Evolutionary conservation across 1,284 basidiomycete species (phyloP).

Genomic region (Neotropicomus parvogracilis): DNA sequence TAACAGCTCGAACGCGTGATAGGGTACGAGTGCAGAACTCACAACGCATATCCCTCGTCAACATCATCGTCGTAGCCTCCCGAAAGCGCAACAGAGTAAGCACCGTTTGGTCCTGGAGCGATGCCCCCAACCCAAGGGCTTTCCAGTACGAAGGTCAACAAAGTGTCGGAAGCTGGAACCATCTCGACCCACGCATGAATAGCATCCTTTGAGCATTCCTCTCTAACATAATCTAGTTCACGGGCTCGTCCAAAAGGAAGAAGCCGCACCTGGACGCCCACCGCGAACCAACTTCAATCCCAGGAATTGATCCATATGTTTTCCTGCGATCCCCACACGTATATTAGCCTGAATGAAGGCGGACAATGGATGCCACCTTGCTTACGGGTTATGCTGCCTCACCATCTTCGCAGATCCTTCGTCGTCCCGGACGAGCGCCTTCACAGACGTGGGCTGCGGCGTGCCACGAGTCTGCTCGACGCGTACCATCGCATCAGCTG

Average conservation of each 20-base stretch:
- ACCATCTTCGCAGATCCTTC: slow-evolving; percentile 38
- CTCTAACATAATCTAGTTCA: slow-evolving; percentile 31
- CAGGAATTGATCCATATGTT: slow-evolving; percentile 57
- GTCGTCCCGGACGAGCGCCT: slow-evolving; percentile 30
- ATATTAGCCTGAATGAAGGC: neutral
- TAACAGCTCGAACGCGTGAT: neutral
- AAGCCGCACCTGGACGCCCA: slow-evolving; percentile 58
- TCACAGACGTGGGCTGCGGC: slow-evolving; percentile 37
- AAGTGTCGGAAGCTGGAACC: no score
- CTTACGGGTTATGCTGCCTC: slow-evolving; percentile 64
- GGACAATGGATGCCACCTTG: neutral
- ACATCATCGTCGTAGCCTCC: slow-evolving; percentile 86
- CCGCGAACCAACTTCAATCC: slow-evolving; percentile 72
- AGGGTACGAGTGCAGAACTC: slow-evolving; percentile 33
- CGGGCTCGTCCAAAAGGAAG: neutral
- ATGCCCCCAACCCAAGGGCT: slow-evolving; percentile 80
- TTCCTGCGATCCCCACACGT: slow-evolving; percentile 18
- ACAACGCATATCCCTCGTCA: slow-evolving; percentile 78
- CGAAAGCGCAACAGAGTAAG: slow-evolving; percentile 76
- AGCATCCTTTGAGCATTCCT: slow-evolving; percentile 66
- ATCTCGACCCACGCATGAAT: slow-evolving; percentile 63
- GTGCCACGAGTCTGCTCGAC: slow-evolving; percentile 34
- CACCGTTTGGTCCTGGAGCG: slow-evolving; percentile 59
- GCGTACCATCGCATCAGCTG: slow-evolving; percentile 44
- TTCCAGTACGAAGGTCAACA: neutral